phyloP scores from a whole-genome alignment of 306 rosid genomes.

The Carpinus viminea region DNA sequence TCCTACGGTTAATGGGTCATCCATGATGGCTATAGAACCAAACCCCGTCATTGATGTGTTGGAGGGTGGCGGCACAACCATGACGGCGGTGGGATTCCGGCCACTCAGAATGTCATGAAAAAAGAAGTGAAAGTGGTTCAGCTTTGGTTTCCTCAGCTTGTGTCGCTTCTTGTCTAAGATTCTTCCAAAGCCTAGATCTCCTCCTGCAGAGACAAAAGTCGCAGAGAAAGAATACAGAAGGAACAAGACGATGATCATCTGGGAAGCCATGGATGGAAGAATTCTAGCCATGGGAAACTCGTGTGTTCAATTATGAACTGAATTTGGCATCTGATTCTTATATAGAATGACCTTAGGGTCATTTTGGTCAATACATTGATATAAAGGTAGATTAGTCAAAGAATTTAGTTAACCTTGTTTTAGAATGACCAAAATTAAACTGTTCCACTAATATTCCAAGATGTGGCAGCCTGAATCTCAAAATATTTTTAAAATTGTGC shows the following conservation, averaged over 20 bases:
- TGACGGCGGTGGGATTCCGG: conserved; percentile 30
- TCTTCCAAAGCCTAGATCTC: conserved; percentile 25
- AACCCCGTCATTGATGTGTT: conserved; percentile 33
- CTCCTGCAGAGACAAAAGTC: neutral
- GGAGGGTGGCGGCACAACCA: conserved; percentile 19
- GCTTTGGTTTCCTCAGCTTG: conserved; percentile 46
- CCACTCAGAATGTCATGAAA: conserved; percentile 65
- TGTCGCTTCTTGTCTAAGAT: conserved; percentile 30
- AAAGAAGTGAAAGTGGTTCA: conserved; percentile 59
- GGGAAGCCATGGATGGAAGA: neutral
- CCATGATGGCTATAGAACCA: conserved; percentile 34
- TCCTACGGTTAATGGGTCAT: conserved; percentile 43
- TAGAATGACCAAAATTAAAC: too few relatives aligned
- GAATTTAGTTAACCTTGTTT: too few relatives aligned
- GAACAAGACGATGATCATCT: neutral
- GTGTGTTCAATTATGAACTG: too few relatives aligned
- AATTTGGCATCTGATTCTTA: too few relatives aligned
- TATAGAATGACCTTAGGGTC: too few relatives aligned
- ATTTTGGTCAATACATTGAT: too few relatives aligned
- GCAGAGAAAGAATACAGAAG: conserved; percentile 13
- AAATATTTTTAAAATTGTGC: too few relatives aligned
- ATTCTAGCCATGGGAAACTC: neutral
- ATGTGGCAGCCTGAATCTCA: too few relatives aligned
- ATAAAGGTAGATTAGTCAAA: too few relatives aligned
- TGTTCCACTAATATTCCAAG: too few relatives aligned